Evolutionary conservation across 2,329 filamentous ascomycete species (phyloP).

Genomic region (Calycina marina): DNA sequence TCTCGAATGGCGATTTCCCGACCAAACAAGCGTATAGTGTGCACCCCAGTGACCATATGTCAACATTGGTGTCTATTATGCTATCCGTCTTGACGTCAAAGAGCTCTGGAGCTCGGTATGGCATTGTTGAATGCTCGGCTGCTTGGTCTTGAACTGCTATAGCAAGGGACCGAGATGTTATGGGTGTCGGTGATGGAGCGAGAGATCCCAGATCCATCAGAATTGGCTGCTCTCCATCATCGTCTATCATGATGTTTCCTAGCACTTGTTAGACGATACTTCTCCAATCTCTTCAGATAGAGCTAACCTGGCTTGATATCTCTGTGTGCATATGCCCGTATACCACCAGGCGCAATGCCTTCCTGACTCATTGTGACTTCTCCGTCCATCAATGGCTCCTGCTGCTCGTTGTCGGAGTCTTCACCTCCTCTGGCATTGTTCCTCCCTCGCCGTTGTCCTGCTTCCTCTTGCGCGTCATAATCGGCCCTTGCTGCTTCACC

Average conservation of each 20-base stretch:
- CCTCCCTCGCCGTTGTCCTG: slow-evolving; percentile 23
- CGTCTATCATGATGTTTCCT: slow-evolving; percentile 97
- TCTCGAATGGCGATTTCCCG: slow-evolving; percentile 93
- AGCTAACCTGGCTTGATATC: slow-evolving; percentile 90
- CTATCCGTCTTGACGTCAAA: slow-evolving; percentile 95
- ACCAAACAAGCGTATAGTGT: slow-evolving; percentile 96
- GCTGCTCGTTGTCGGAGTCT: slow-evolving; percentile 58
- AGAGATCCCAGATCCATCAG: slow-evolving; percentile 96
- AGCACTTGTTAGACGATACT: slow-evolving; percentile 4
- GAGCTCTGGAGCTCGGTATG: slow-evolving; percentile 90
- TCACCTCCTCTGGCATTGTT: slow-evolving; percentile 28
- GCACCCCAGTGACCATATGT: slow-evolving; percentile 95
- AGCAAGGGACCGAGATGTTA: slow-evolving; percentile 80
- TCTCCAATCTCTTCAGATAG: too few relatives aligned
- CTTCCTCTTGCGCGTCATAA: slow-evolving; percentile 26
- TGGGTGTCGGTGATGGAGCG: slow-evolving; percentile 71
- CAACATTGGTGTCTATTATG: slow-evolving; percentile 87
- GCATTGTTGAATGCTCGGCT: slow-evolving; percentile 96
- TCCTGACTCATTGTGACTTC: slow-evolving; percentile 56
- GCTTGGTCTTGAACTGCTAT: slow-evolving; percentile 88
- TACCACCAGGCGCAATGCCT: slow-evolving; percentile 51
- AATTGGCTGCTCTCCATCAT: slow-evolving; percentile 75
- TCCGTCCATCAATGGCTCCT: slow-evolving; percentile 69
- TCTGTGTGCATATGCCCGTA: slow-evolving; percentile 77
- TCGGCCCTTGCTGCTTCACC: slow-evolving; percentile 25